Evolutionary conservation across 2,329 filamentous ascomycete genomes (phyloP).

Genomic region (Alternaria tenuissima): DNA sequence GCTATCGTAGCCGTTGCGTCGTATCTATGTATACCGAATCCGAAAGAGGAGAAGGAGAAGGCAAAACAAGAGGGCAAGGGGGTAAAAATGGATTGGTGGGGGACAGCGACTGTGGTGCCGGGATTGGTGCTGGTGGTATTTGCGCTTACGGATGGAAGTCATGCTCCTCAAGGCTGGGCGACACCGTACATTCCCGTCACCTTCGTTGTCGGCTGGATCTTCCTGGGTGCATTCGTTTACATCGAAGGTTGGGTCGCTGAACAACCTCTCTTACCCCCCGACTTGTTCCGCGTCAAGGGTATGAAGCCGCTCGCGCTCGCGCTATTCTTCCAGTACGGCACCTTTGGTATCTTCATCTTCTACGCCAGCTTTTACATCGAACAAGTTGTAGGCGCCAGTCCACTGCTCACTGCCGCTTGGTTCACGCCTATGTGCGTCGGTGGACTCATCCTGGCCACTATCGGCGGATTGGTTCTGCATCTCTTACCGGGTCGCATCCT

Average conservation of each 20-base stretch:
- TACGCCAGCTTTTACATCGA: constrained; percentile 51
- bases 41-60: constrained; percentile 19
- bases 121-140: constrained; percentile 76
- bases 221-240: constrained; percentile 70
- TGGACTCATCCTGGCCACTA: constrained; percentile 44
- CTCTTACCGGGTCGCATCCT: constrained; percentile 45
- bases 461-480: constrained; percentile 47
- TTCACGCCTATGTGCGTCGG: constrained; percentile 50
- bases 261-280: constrained; percentile 73
- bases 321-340: constrained; percentile 56
- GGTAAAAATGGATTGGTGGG: constrained; percentile 51
- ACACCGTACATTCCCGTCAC: constrained; percentile 75
- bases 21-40: constrained; percentile 42
- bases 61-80: constrained; percentile 5
- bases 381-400: constrained; percentile 36
- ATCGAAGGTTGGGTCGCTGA: constrained; percentile 75
- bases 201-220: constrained; percentile 68
- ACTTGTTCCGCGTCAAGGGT: constrained; percentile 73
- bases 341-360: constrained; percentile 50
- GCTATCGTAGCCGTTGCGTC: constrained; percentile 40
- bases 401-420: constrained; percentile 46
- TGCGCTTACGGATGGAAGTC: constrained; percentile 75
- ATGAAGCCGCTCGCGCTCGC: constrained; percentile 60
- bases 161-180: constrained; percentile 74
- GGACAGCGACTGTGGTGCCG: constrained; percentile 45